phyloP scores from a whole-genome alignment of 2,329 filamentous ascomycete species.

The Graphilbum sp. region DNA sequence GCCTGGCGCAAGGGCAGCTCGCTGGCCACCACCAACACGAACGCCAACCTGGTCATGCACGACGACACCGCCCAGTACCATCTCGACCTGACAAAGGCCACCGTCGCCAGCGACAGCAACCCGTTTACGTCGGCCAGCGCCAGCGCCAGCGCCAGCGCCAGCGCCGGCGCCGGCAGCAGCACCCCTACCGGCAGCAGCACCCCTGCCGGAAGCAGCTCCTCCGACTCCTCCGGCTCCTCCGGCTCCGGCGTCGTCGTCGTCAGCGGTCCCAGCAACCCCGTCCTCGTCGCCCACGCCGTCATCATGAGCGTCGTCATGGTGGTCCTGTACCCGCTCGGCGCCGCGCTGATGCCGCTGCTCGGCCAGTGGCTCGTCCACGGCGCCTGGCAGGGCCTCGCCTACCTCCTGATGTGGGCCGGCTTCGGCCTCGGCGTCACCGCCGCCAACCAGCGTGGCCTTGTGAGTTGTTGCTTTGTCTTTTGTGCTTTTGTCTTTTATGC shows the following conservation, averaged over 20 bases:
- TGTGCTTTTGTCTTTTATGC: too few relatives aligned
- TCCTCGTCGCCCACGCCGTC: constrained; percentile 34
- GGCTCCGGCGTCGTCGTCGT: background rate
- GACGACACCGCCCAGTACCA: constrained; percentile 25
- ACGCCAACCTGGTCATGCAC: constrained; percentile 27
- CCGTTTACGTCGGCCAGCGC: constrained; percentile 24
- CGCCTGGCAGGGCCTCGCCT: constrained; percentile 34
- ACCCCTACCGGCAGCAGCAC: constrained; percentile 2
- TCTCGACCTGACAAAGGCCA: constrained; percentile 32
- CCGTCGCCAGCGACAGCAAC: constrained; percentile 30
- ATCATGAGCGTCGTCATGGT: constrained; percentile 45
- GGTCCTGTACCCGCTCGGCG: constrained; percentile 41
- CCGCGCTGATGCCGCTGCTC: constrained; percentile 41
- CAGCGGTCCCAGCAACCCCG: background rate
- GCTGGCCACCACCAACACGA: constrained; percentile 24
- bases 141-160: constrained; percentile 3
- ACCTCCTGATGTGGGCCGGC: constrained; percentile 41
- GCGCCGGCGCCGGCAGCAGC: constrained; percentile 3
- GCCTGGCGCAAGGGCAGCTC: constrained; percentile 33
- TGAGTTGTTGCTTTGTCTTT: too few relatives aligned
- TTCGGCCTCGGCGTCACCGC: constrained; percentile 39
- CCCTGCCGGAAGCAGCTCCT: background rate
- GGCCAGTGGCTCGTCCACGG: constrained; percentile 42
- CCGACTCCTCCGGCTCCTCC: background rate
- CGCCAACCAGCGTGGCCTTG: constrained; percentile 21